Evolutionary conservation across 495 filamentous ascomycete genomes (phyloP).

Genomic region (Polyplosphaeria fusca): DNA sequence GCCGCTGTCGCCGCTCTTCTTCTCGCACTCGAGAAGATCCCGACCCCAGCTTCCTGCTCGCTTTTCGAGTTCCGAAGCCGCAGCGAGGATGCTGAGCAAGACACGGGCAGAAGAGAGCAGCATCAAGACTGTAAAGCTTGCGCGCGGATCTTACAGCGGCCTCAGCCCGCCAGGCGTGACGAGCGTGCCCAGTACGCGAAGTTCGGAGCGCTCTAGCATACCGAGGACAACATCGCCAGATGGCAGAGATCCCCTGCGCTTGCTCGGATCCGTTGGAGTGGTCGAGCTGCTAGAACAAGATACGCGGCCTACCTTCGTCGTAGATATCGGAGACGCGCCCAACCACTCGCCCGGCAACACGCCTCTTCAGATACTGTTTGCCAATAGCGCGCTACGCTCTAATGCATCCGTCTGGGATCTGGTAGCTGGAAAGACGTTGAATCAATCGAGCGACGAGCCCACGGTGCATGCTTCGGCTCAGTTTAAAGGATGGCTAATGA

Average conservation of each 20-base stretch:
- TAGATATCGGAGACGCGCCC: slow-evolving; percentile 56
- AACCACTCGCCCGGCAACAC: slow-evolving; percentile 49
- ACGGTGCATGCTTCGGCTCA: slow-evolving; percentile 40
- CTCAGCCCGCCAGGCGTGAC: slow-evolving; percentile 49
- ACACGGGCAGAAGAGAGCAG: slow-evolving; percentile 50
- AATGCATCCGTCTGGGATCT: slow-evolving; percentile 49
- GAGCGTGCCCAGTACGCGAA: slow-evolving; percentile 47
- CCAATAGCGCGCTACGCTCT: slow-evolving; percentile 56
- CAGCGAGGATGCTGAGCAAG: slow-evolving; percentile 58
- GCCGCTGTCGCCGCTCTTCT: slow-evolving; percentile 57
- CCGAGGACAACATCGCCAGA: slow-evolving; percentile 41
- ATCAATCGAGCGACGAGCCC: slow-evolving; percentile 38
- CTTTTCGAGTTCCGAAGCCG: slow-evolving; percentile 54
- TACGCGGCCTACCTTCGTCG: slow-evolving; percentile 63
- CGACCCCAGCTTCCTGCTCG: slow-evolving; percentile 51
- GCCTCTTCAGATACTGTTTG: slow-evolving; percentile 53
- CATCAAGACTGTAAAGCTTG: slow-evolving; percentile 62
- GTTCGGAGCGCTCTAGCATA: slow-evolving; percentile 30
- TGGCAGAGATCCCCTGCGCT: slow-evolving; percentile 43
- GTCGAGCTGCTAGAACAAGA: slow-evolving; percentile 66
- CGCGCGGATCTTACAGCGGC: slow-evolving; percentile 55
- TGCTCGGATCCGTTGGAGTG: slow-evolving; percentile 57
- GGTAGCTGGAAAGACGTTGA: slow-evolving; percentile 45
- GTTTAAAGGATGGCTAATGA: slow-evolving; percentile 64
- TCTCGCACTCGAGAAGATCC: slow-evolving; percentile 49